Conservation (phyloP, 805 yeast species). For the Suhomyces pyralidae region DNA sequence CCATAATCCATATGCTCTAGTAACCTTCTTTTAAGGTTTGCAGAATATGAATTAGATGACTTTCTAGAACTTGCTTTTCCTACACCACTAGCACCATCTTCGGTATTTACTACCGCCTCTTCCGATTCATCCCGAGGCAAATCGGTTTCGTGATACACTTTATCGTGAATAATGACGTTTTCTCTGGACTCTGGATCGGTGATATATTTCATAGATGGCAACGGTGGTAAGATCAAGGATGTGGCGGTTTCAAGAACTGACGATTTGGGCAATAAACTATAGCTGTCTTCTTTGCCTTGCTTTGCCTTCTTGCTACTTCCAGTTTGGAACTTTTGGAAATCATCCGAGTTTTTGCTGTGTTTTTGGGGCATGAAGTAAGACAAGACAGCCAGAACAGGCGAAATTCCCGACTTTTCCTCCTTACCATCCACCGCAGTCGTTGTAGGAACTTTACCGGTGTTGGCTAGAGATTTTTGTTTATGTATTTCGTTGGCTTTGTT, state of each 20-base stretch:
- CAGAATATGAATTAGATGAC: constrained; percentile 1
- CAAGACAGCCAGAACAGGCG: constrained; percentile 35
- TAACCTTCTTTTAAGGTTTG: constrained; percentile 18
- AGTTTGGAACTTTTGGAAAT: constrained; percentile 17
- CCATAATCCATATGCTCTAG: constrained; percentile 28
- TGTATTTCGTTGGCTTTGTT: constrained; percentile 5
- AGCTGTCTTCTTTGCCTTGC: constrained; percentile 12
- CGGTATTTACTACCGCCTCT: not conserved
- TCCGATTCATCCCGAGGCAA: constrained; percentile 42
- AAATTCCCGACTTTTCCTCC: constrained; percentile 15
- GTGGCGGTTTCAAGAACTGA: constrained; percentile 79
- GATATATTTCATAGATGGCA: constrained; percentile 66
- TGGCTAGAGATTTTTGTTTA: not conserved
- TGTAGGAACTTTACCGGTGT: constrained; percentile 3
- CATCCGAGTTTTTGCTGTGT: constrained; percentile 18
- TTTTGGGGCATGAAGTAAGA: constrained; percentile 44
- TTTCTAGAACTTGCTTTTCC: not conserved
- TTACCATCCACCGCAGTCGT: constrained; percentile 10
- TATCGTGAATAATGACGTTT: constrained; percentile 76
- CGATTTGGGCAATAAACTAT: constrained; percentile 54
- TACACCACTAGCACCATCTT: not conserved
- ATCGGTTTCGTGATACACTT: constrained; percentile 62
- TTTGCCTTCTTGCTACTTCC: constrained; percentile 3
- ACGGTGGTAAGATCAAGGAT: constrained; percentile 72
- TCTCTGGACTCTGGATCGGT: constrained; percentile 65